Base-by-base conservation (phyloP, 2,329 filamentous ascomycete genomes). In the Aspergillus calidoustus region DNA sequence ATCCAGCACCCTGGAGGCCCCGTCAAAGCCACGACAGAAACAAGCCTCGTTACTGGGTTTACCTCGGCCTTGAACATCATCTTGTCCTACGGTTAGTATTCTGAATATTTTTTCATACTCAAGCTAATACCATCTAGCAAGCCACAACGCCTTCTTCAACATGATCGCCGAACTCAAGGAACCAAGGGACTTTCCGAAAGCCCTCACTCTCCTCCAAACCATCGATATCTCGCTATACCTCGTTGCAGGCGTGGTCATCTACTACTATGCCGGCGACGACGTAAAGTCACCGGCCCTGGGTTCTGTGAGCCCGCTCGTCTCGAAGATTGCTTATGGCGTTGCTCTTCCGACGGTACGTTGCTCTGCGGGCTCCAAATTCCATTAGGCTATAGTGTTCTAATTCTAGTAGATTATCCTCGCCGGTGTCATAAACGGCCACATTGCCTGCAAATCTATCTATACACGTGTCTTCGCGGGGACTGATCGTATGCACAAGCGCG, bases 341-440 rank as follows among this genome's bases (percentile, higher is more conserved):
- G 89, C 89, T 0, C 80, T 89, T 2, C 89, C 89, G n/a, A n/a
- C n/a, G n/a, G n/a, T n/a, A n/a, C n/a, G n/a, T n/a, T n/a, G n/a
- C n/a, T n/a, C n/a, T n/a, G n/a, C n/a, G n/a, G n/a, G n/a, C n/a
- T n/a, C n/a, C n/a, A n/a, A n/a, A n/a, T n/a, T n/a, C n/a, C n/a
- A n/a, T n/a, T n/a, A n/a, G n/a, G n/a, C n/a, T n/a, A n/a, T n/a
- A n/a, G n/a, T n/a, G n/a, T n/a, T n/a, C n/a, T n/a, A n/a, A n/a
- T n/a, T n/a, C n/a, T n/a, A n/a, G n/a, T n/a, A n/a, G 75, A 91
- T 91, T 59, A 80, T 91, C 50, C 85, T 92, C 54, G 87, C 89
- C 0, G 89, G 89, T 54, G 88, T 91, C 5, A 89, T 92, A 64
- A 88, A 90, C 70, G 88, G 85, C 9, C 86, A 89, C 62, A 85